A percentile compares a stretch with the other conserved stretches of the same genome.
Conservation (phyloP, 331 rosid species). For the Acacia concinna region DNA sequence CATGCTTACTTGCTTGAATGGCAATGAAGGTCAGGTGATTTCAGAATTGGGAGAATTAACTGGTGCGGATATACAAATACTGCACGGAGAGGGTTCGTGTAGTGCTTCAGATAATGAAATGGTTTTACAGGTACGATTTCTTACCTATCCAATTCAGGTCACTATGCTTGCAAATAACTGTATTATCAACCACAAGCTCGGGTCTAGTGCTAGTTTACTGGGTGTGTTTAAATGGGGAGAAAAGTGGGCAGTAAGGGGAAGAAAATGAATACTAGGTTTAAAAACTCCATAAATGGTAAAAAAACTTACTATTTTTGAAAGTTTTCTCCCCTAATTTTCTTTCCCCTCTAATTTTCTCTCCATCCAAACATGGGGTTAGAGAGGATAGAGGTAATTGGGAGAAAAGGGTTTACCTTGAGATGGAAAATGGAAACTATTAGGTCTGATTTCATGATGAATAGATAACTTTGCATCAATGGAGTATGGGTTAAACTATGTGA, state of each 20-base stretch:
- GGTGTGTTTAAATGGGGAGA: no score
- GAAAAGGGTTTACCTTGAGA: background rate
- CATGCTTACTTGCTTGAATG: slow-evolving; percentile 38
- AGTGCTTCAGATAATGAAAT: slow-evolving; percentile 41
- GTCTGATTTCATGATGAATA: slow-evolving; percentile 7
- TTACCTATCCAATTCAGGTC: slow-evolving; percentile 21
- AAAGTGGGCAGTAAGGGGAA: no score
- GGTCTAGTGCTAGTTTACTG: background rate
- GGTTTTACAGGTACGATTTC: slow-evolving; percentile 50
- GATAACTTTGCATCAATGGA: background rate
- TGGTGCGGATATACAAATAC: slow-evolving; percentile 49
- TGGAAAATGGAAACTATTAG: background rate
- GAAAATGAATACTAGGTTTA: no score
- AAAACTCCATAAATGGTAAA: no score
- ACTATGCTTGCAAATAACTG: background rate
- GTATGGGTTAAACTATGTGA: slow-evolving; percentile 8
- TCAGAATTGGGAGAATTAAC: slow-evolving; percentile 51
- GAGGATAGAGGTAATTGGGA: background rate
- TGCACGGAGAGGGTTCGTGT: slow-evolving; percentile 42
- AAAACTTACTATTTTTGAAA: no score
- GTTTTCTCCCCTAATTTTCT: no score
- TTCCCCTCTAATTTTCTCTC: no score
- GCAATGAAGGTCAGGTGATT: slow-evolving; percentile 48
- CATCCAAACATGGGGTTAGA: no score
- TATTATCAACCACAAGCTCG: background rate